Conservation (phyloP, 306 rosid species). For the Corylus heterophylla region DNA sequence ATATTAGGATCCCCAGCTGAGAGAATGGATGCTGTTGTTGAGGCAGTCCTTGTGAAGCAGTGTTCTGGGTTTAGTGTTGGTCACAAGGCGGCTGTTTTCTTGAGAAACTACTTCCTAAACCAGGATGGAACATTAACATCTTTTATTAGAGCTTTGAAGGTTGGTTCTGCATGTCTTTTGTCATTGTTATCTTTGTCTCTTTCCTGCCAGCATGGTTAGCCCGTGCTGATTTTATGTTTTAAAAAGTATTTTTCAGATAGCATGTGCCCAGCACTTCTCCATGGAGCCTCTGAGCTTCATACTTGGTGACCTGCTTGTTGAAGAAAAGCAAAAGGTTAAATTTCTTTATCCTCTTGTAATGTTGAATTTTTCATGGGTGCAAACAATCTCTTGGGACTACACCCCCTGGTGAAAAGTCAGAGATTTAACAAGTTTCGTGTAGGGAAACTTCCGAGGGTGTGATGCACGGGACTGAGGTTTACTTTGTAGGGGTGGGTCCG, state of each 20-base stretch:
- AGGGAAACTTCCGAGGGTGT: no score
- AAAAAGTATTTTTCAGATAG: constrained; percentile 53
- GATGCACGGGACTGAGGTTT: no score
- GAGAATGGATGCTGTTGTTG: constrained; percentile 89
- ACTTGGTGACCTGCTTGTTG: constrained; percentile 48
- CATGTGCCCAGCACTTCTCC: constrained; percentile 82
- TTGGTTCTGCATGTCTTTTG: constrained; percentile 33
- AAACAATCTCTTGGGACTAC: no score
- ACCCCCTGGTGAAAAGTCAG: no score
- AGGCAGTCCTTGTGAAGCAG: constrained; percentile 75
- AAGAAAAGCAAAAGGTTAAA: constrained; percentile 52
- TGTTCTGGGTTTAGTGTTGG: constrained; percentile 64
- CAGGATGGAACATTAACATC: constrained; percentile 93
- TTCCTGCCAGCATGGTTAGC: constrained; percentile 14
- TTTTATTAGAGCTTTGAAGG: constrained; percentile 90
- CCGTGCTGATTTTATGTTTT: constrained; percentile 29
- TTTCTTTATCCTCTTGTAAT: constrained; percentile 29
- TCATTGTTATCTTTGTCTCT: constrained; percentile 21
- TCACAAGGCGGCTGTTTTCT: constrained; percentile 80
- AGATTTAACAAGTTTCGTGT: no score
- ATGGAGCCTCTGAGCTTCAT: constrained; percentile 70
- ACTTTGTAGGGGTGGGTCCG: no score
- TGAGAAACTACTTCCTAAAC: constrained; percentile 79
- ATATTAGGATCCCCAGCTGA: constrained; percentile 73
- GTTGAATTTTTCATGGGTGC: background rate